Percentiles rank a stretch among this genome's conserved stretches.
phyloP scores from a whole-genome alignment of 1,284 basidiomycete species.

The Inonotus obliquus region DNA sequence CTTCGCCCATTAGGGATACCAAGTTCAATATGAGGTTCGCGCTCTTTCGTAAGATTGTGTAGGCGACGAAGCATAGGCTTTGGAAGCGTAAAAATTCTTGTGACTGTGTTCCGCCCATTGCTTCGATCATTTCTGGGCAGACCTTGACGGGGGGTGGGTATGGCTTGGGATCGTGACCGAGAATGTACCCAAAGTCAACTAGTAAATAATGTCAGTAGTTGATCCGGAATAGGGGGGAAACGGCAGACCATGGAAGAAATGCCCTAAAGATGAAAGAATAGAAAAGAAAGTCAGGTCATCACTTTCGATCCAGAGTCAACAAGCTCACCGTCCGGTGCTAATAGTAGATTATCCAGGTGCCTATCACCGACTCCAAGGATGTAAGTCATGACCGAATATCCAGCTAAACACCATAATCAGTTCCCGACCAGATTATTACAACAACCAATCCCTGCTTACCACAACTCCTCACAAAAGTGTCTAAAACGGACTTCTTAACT shows the following conservation, averaged over 20 bases:
- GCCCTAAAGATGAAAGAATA: constrained; percentile 39
- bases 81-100: constrained; percentile 94
- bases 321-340: constrained; percentile 78
- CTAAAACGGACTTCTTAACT: constrained; percentile 88
- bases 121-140: constrained; percentile 99
- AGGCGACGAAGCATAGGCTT: constrained; percentile 93
- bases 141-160: constrained; percentile 98
- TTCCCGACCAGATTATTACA: constrained; percentile 6
- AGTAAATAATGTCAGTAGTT: constrained; percentile 4
- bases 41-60: constrained; percentile 91
- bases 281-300: background rate
- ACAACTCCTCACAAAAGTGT: constrained; percentile 96
- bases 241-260: constrained; percentile 78
- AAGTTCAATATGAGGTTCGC: constrained; percentile 98
- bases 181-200: constrained; percentile 99
- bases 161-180: constrained; percentile 96
- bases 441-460: constrained; percentile 58
- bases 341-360: constrained; percentile 92
- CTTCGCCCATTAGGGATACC: constrained; percentile 96
- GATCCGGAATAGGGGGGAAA: background rate
- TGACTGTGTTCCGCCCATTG: constrained; percentile 95
- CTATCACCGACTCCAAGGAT: constrained; percentile 96
- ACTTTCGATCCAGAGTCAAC: constrained; percentile 4
- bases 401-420: constrained; percentile 53
- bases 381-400: constrained; percentile 98